A percentile compares a stretch with the other conserved stretches of the same genome.
These are phyloP conservation scores for Aspergillus tamarii DNA, from an alignment of 2,329 filamentous ascomycete genomes.

Conservation along the genomic window DNA sequence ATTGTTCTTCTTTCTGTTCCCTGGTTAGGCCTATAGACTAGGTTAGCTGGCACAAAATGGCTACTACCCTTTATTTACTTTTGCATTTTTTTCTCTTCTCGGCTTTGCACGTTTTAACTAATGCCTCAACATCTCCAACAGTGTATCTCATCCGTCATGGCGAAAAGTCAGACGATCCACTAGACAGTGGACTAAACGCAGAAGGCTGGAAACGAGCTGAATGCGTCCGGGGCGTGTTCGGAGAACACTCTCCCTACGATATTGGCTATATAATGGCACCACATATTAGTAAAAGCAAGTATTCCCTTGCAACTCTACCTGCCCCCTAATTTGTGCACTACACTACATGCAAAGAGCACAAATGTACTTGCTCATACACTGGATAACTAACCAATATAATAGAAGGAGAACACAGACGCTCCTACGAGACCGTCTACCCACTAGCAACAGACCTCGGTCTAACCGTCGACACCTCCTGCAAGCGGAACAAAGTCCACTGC, in stretches of 20 bases:
- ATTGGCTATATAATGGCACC: conserved; percentile 35
- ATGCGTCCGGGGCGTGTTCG: conserved; percentile 33
- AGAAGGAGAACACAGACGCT: conserved; percentile 23
- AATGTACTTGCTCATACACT: not conserved
- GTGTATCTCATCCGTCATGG: conserved; percentile 37
- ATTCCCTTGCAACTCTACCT: not conserved
- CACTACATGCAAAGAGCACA: not conserved
- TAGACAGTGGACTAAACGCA: conserved; percentile 27
- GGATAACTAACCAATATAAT: not conserved
- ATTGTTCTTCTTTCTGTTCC: not conserved
- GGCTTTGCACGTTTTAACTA: not conserved
- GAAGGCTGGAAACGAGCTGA: conserved; percentile 32
- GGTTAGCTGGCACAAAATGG: not conserved
- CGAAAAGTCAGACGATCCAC: conserved; percentile 29
- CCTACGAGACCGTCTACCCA: conserved; percentile 30
- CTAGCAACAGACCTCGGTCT: conserved; percentile 33
- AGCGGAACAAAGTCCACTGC: conserved; percentile 27
- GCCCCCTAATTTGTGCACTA: not conserved
- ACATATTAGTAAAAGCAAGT: conserved; percentile 25
- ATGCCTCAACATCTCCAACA: conserved; percentile 22
- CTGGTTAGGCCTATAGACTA: not conserved
- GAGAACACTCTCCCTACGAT: conserved; percentile 25
- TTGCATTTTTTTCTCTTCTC: conserved; percentile 2
- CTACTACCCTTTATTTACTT: conserved; percentile 2
- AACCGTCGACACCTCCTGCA: conserved; percentile 31